Conservation (phyloP, 179 eudicot species). For the Silene coronaria region DNA sequence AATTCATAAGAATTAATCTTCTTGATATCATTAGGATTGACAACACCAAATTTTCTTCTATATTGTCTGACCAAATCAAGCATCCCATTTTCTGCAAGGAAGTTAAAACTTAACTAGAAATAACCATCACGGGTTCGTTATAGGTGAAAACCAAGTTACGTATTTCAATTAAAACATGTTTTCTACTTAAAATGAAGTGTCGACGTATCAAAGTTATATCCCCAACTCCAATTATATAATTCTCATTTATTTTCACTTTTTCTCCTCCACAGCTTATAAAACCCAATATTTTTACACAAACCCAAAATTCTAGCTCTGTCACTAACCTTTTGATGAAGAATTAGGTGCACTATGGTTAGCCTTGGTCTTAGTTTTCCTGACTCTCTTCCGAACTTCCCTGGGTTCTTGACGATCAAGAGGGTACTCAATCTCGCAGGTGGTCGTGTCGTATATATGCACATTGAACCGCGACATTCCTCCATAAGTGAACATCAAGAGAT, state of each 20-base stretch:
- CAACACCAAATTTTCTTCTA: neutral
- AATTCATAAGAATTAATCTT: neutral
- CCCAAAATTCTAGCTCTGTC: too few species aligned
- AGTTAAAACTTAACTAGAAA: neutral
- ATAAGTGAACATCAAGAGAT: conserved; percentile 42
- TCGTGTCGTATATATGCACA: conserved; percentile 35
- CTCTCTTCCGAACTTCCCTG: neutral
- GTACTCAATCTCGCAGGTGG: conserved; percentile 33
- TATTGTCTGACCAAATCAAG: neutral
- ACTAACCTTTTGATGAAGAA: conserved; percentile 16
- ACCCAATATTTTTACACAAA: too few species aligned
- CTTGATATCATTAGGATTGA: neutral
- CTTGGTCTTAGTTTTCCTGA: neutral
- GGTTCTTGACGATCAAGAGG: conserved; percentile 5
- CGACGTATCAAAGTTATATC: too few species aligned
- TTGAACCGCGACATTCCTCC: conserved; percentile 32
- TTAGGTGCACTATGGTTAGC: neutral
- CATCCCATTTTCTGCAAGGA: neutral
- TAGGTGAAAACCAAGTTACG: too few species aligned
- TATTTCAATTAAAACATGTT: too few species aligned
- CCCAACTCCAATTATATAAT: too few species aligned
- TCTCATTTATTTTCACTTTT: too few species aligned
- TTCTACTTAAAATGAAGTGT: too few species aligned
- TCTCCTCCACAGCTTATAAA: too few species aligned
- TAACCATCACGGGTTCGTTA: too few species aligned